Base-by-base conservation (phyloP, 2,329 filamentous ascomycete genomes). In the Pseudogymnoascus destructans region DNA sequence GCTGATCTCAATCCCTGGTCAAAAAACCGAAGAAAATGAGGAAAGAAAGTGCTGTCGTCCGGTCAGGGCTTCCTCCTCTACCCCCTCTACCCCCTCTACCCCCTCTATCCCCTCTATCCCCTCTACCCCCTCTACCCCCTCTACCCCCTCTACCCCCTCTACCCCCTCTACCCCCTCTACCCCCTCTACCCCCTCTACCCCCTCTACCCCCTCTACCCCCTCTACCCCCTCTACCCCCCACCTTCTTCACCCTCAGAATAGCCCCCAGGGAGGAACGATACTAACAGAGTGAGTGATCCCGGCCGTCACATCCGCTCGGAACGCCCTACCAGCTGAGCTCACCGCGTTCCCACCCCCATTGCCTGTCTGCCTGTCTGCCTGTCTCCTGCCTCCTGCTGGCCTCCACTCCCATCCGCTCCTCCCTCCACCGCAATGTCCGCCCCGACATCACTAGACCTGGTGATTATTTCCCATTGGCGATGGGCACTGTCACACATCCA, bases 401-500 rank as follows among this genome's bases (percentile, higher is more conserved):
- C 42, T 52, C 42, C 42, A 52, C 42, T 52, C 42, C 42, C 42
- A 52, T 52, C 42, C 42, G 42, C 42, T 17, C 42, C n/a, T 52
- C 7, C 42, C 23, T 52, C 42, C 42, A 52, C 42, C 42, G 42
- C 42, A 52, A 52, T 52, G 42, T 52, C 42, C 42, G 42, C 42
- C 42, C 42, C 42, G 30, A 17, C 42, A 52, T 52, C 42, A 52
- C 42, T 52, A 52, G 42, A 52, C 42, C 42, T 15, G 42, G 30
- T 52, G 42, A 30, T 52, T 52, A 52, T 52, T 52, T 30, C 42
- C 42, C 42, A 52, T 52, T 52, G 42, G 42, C 42, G 42, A 52
- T 30, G 42, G 42, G 42, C 42, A 30, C 42, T 52, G 42, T 52
- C 42, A 52, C 42, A 52, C 42, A 52, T 52, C 23, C 42, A 23